Evolutionary conservation across 805 yeast genomes (phyloP), one percentile per base, ranked within the genome.

Genomic region (Vanderwaltozyma verrucispora): DNA sequence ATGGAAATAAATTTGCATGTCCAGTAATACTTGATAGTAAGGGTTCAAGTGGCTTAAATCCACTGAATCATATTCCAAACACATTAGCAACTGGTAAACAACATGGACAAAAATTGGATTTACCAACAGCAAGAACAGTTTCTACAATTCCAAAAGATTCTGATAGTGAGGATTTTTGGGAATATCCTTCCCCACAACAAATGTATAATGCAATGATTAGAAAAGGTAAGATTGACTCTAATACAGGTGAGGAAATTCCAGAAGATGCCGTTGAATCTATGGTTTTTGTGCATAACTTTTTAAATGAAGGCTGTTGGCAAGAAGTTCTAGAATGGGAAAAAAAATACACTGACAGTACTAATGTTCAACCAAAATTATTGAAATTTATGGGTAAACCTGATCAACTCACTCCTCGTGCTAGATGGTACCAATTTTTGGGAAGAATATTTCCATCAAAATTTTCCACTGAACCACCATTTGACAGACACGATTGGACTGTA

Each of bases 401-500:
- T 46, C 88, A 86, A 40, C 53, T 83, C 47, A 75, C 88, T 2
- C 99, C 99, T 12, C 70, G 94, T 32, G 97, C 97, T 0, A 68
- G 72, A 45, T 61, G 74, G 63, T 77, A 77, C 53, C 72, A 81
- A 47, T 56, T 64, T 38, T 59, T 92, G 47, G 79, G 89, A 11
- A 70, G 73, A 47, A 19, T 78, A 2, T 81, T 80, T 65, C 97
- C 98, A 1, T 64, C 69, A 13, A 67, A 69, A 10, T 89, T 75
- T 63, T 79, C 76, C 43, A 63, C 78, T 1, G 80, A 80, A 45
- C 85, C 94, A 4, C 99, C 99, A 6, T 92, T 92, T 53, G 99
- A 92, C 60, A 77, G 99, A 59, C 99, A 92, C 53, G 99, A 92
- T 63, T 92, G 99, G 99, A 82, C 94, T 3, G 95, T 92, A 5